Percentiles rank a stretch among this genome's conserved stretches.
These are phyloP conservation scores for Jamesozyma rosinii DNA, from an alignment of 805 yeast species.

Conservation along the genomic window DNA sequence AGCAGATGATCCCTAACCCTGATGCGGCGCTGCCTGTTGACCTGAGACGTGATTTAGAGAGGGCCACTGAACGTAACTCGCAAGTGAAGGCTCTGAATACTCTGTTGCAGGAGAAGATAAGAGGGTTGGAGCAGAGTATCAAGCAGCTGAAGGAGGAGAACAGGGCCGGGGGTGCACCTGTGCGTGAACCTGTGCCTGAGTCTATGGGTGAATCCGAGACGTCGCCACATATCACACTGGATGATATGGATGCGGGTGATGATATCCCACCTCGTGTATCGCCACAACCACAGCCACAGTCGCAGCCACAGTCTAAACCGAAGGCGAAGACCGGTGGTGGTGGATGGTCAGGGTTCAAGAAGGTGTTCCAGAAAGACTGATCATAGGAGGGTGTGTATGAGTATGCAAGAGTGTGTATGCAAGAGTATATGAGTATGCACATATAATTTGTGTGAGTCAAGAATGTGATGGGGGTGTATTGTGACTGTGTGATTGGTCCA, in stretches of 20 bases:
- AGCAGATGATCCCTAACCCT: constrained; percentile 26
- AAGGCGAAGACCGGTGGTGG: neutral
- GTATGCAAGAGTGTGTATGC: no score
- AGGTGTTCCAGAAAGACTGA: constrained; percentile 15
- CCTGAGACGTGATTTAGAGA: constrained; percentile 44
- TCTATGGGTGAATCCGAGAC: no score
- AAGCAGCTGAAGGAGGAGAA: constrained; percentile 30
- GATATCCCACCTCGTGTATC: neutral
- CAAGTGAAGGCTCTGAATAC: constrained; percentile 60
- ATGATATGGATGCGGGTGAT: neutral
- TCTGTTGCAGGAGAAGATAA: constrained; percentile 45
- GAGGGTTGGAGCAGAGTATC: constrained; percentile 35
- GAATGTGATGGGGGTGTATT: no score
- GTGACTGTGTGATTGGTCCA: no score
- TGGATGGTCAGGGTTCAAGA: constrained; percentile 24
- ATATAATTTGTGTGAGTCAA: no score
- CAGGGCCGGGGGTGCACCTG: constrained; percentile 4
- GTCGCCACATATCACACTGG: neutral
- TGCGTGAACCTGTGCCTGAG: no score
- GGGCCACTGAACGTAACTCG: constrained; percentile 50
- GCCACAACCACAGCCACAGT: neutral
- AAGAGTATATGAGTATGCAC: no score
- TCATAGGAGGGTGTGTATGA: no score
- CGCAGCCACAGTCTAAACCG: constrained; percentile 3
- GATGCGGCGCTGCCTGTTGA: constrained; percentile 33